Evolutionary conservation across 108 stramenopile genomes (phyloP).

Genomic region (Skeletonema grethae): DNA sequence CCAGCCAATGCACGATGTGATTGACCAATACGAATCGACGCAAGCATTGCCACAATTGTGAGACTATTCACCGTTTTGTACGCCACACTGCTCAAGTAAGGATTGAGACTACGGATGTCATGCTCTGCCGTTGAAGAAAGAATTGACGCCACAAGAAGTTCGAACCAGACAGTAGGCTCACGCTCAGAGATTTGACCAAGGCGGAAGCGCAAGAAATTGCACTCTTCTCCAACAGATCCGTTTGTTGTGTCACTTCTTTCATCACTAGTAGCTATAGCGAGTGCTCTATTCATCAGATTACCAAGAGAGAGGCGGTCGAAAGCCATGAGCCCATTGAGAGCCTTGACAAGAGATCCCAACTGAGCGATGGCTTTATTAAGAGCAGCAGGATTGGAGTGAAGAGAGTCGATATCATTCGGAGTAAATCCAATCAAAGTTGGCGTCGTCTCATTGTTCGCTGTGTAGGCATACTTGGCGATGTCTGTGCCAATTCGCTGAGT

Average conservation of each 20-base stretch:
- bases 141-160: constrained; percentile 88
- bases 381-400: constrained; percentile 71
- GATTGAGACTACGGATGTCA: constrained; percentile 88
- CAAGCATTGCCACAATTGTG: constrained; percentile 90
- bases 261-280: constrained; percentile 88
- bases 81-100: constrained; percentile 80
- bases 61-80: constrained; percentile 89
- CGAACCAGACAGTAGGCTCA: constrained; percentile 90
- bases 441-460: constrained; percentile 76
- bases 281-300: constrained; percentile 87
- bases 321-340: constrained; percentile 85
- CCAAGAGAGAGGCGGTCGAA: constrained; percentile 90
- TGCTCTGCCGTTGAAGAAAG: constrained; percentile 82
- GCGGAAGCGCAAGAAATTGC: constrained; percentile 82
- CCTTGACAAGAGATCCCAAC: constrained; percentile 75
- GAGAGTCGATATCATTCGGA: constrained; percentile 71
- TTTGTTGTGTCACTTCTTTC: constrained; percentile 83
- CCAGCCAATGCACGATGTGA: constrained; percentile 83
- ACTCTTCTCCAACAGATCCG: constrained; percentile 63
- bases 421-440: constrained; percentile 86
- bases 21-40: constrained; percentile 89
- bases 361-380: constrained; percentile 70
- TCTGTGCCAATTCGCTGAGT: constrained; percentile 81
- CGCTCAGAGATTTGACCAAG: constrained; percentile 89
- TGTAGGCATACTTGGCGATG: constrained; percentile 76